Base-by-base conservation (phyloP, 2,329 filamentous ascomycete genomes). In the Cytospora leucostoma region DNA sequence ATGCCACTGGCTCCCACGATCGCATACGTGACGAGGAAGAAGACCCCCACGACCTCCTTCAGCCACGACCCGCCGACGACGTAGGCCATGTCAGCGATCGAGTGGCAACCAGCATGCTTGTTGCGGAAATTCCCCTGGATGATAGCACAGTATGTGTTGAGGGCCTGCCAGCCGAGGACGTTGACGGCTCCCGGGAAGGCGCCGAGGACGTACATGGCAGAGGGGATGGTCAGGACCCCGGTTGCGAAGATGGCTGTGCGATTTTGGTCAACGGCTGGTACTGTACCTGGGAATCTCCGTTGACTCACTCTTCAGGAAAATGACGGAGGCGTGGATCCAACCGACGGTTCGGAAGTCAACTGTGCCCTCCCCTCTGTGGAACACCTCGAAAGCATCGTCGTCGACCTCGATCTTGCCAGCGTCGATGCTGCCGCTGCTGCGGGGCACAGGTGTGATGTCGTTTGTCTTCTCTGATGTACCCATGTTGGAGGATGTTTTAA, bases 321-420 rank as follows among this genome's bases (percentile, higher is more conserved):
- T 83, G 32, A 83, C 75, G 3, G 80, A 73, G 2, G 82, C 80
- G 21, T 78, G 76, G 17, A 78, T 75, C 82, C 82, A 85, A 62
- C 76, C 75, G 17, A 85, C 82, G 1, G 80, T 83, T 21, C 82
- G 76, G 66, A 84, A 84, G 56, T 84, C 75, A 51, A 84, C 80
- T 21, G 78, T 77, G 47, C 77, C 78, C 40, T 77, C 75, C 1
- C 73, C 75, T 65, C 74, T 77, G 65, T 80, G 78, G 75, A 84
- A 84, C 40, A 84, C 77, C 67, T 84, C 82, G 58, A 62, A 62
- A 17, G 55, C 61, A 38, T 59, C 51, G 4, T 63, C 61, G 71
- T 19, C 21, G 15, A 55, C 35, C 32, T 59, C 61, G 13, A 55
- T 27, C 50, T 59, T 59, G 44, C 61, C 61, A 66, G 51, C 67